A percentile compares a stretch with the other conserved stretches of the same genome.
Conservation (phyloP, 202 grass and related monocot species). For the Bolboschoenoplectus hybrid region DNA sequence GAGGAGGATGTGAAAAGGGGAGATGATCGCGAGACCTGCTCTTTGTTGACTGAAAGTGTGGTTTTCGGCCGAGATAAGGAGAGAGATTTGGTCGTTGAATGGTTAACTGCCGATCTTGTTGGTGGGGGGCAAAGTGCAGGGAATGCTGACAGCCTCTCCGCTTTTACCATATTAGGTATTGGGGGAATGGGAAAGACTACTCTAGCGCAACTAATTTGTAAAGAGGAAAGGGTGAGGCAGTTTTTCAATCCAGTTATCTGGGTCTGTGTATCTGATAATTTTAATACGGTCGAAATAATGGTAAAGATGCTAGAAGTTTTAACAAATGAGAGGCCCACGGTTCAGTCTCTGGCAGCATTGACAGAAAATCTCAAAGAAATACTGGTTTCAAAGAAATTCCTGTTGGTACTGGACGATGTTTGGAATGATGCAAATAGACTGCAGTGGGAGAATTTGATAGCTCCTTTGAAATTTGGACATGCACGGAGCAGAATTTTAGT, state of each 20-base stretch:
- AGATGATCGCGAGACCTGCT: neutral
- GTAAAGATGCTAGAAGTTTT: constrained; percentile 32
- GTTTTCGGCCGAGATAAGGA: constrained; percentile 7
- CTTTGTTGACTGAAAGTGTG: constrained; percentile 7
- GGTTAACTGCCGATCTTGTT: neutral
- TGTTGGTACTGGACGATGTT: constrained; percentile 58
- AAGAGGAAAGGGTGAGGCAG: neutral
- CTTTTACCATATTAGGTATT: constrained; percentile 48
- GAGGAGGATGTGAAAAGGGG: neutral
- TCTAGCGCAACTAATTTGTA: constrained; percentile 47
- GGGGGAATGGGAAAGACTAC: constrained; percentile 56
- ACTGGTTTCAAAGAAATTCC: constrained; percentile 44
- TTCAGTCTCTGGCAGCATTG: constrained; percentile 26
- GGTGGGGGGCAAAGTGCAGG: neutral
- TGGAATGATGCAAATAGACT: constrained; percentile 42
- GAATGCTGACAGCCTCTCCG: neutral
- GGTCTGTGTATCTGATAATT: constrained; percentile 44
- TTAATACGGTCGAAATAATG: constrained; percentile 33
- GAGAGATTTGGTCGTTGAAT: constrained; percentile 6
- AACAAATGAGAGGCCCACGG: neutral
- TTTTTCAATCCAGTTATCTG: constrained; percentile 43
- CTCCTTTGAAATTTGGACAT: constrained; percentile 43
- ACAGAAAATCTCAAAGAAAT: constrained; percentile 34
- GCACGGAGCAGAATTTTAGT: constrained; percentile 45
- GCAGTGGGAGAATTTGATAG: constrained; percentile 38